Base-by-base conservation (phyloP, 495 filamentous ascomycete species). In the Pseudoneurospora amorphoporcata region DNA sequence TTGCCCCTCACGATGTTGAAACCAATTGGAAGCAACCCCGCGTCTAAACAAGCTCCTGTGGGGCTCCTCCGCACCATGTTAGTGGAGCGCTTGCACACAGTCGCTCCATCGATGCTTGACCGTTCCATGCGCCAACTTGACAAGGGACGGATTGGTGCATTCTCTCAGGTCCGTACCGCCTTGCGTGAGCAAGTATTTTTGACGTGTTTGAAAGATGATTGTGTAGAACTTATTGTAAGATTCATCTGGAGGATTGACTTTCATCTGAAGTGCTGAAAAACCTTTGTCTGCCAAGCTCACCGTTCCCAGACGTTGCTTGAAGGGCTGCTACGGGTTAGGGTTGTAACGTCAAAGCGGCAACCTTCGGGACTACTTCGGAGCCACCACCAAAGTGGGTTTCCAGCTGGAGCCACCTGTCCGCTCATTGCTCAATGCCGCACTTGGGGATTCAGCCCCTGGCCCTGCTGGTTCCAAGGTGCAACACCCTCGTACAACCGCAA, bases 401-500 rank as follows among this genome's bases (percentile, higher is more conserved):
- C 53, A 65, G 53, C 53, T 65, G 53, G 53, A 65, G 53, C 53
- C 53, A 65, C 53, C 53, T 65, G 53, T 65, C 53, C 14, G 53
- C 53, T 65, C 29, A 65, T 65, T 17, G 53, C 29, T 40, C 39
- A 29, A 3, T 35, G 53, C 7, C 35, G 53, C 53, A 65, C 29
- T 65, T 65, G 53, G 53, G 29, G 29, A 35, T 65, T 12, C 14
- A 65, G 53, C 53, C 53, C 53, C 53, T 35, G 53, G 53, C 29
- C 53, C 53, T 65, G 53, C 53, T 65, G 14, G 29, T 37, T 65
- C 53, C 29, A 65, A 65, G 53, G 53, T 29, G 53, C 23, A 35
- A 35, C 53, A 69, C 70, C 58, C 53, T 72, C 75, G 53, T 71
- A 69, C 53, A 74, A 71, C 75, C 71, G 73, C 72, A 75, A 74